These are phyloP conservation scores for Colletotrichum destructivum DNA, from an alignment of 2,329 filamentous ascomycete genomes.

Conservation along the genomic window DNA sequence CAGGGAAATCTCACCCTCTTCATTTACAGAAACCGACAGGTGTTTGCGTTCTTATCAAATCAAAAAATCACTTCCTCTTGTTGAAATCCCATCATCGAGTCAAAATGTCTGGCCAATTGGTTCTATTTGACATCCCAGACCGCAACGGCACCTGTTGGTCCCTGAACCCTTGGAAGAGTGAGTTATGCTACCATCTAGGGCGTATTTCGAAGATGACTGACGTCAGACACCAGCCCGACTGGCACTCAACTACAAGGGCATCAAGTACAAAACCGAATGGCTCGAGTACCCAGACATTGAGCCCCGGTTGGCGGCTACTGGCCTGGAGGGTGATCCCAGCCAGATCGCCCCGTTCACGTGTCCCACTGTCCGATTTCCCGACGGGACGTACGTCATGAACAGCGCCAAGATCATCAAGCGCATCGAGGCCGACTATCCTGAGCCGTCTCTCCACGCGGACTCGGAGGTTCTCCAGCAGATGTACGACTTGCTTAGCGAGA, in stretches of 20 bases:
- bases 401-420: slow-evolving; percentile 71
- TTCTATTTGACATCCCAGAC: slow-evolving; percentile 74
- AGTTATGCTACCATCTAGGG: slow-evolving; percentile 14
- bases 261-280: slow-evolving; percentile 80
- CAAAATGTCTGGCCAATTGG: slow-evolving; percentile 52
- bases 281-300: slow-evolving; percentile 78
- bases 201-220: background rate
- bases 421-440: slow-evolving; percentile 72
- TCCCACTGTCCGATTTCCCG: slow-evolving; percentile 69
- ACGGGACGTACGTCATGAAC: slow-evolving; percentile 75
- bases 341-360: slow-evolving; percentile 63
- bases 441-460: slow-evolving; percentile 71
- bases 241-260: slow-evolving; percentile 76
- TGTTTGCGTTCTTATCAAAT: background rate
- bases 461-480: slow-evolving; percentile 64
- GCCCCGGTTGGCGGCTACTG: slow-evolving; percentile 62
- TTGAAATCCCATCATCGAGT: background rate
- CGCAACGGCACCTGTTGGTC: slow-evolving; percentile 69
- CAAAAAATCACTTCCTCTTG: too few relatives aligned
- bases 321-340: slow-evolving; percentile 62
- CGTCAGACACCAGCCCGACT: slow-evolving; percentile 67
- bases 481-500: slow-evolving; percentile 53
- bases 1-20: background rate
- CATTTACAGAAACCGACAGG: background rate
- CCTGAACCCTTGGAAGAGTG: slow-evolving; percentile 81